Percentiles rank a stretch among this genome's conserved stretches.
These are phyloP conservation scores for Colletotrichum higginsianum DNA, from an alignment of 2,329 filamentous ascomycete genomes.

Conservation along the genomic window DNA sequence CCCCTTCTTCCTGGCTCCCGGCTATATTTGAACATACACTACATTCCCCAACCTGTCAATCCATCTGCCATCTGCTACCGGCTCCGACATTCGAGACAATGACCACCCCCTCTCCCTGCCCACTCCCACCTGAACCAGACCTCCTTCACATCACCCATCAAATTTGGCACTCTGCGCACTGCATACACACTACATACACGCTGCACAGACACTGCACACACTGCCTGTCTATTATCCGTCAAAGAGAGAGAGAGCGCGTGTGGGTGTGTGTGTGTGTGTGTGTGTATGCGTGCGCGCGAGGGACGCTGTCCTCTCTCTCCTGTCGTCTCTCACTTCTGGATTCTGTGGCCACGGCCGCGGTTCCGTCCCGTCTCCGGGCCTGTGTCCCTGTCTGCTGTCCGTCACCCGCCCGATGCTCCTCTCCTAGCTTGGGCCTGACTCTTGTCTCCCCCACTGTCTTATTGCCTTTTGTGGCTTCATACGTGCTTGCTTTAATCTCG, in stretches of 20 bases:
- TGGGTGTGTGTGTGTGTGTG: not conserved
- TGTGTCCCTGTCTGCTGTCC: slow-evolving; percentile 10
- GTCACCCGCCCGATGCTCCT: slow-evolving; percentile 16
- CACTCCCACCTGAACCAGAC: slow-evolving; percentile 43
- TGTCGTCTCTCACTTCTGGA: slow-evolving; percentile 22
- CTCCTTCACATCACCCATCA: slow-evolving; percentile 41
- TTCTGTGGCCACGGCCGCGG: slow-evolving; percentile 13
- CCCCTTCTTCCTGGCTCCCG: slow-evolving; percentile 36
- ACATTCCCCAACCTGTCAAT: too few relatives aligned
- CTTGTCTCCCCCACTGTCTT: slow-evolving; percentile 42
- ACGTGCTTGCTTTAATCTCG: slow-evolving; percentile 39
- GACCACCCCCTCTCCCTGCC: slow-evolving; percentile 31
- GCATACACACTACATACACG: not conserved
- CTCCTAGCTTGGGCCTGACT: slow-evolving; percentile 33
- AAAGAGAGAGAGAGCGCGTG: not conserved
- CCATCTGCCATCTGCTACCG: slow-evolving; percentile 35
- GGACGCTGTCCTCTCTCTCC: not conserved
- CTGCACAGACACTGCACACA: not conserved
- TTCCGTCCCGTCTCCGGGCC: slow-evolving; percentile 31
- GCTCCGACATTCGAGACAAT: slow-evolving; percentile 41
- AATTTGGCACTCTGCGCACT: slow-evolving; percentile 33
- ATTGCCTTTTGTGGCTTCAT: slow-evolving; percentile 40
- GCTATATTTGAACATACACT: slow-evolving; percentile 30
- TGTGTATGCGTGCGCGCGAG: not conserved
- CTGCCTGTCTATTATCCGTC: not conserved